These are phyloP conservation scores for Hypoxylon subgilvum DNA, from an alignment of 495 filamentous ascomycete species.

Conservation along the genomic window DNA sequence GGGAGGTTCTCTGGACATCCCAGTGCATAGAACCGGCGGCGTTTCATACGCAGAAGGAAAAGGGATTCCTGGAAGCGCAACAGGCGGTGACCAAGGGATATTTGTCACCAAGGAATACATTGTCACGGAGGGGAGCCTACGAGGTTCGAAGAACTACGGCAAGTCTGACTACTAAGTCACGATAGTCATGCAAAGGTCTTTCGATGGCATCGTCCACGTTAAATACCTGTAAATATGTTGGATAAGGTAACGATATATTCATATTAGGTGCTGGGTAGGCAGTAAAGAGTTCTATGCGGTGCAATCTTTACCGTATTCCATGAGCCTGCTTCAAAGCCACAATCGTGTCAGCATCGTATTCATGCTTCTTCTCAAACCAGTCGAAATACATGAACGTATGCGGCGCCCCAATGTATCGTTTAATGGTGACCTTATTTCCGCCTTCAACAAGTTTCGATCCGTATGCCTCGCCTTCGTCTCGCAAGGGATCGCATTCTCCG, in stretches of 20 bases:
- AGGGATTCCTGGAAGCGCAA: neutral
- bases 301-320: constrained; percentile 8
- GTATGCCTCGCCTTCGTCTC: constrained; percentile 62
- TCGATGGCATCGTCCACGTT: too few relatives aligned
- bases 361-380: constrained; percentile 37
- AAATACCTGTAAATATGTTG: too few relatives aligned
- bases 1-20: constrained; percentile 4
- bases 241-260: too few relatives aligned
- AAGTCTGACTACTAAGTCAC: neutral
- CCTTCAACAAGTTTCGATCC: constrained; percentile 52
- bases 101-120: constrained; percentile 31
- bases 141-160: neutral
- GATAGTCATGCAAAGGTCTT: too few relatives aligned
- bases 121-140: constrained; percentile 11
- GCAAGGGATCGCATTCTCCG: constrained; percentile 55
- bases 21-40: neutral
- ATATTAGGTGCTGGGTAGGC: neutral
- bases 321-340: constrained; percentile 43
- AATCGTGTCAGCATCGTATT: constrained; percentile 45
- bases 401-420: constrained; percentile 54
- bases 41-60: constrained; percentile 4
- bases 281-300: neutral
- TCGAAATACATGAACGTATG: constrained; percentile 58
- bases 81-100: constrained; percentile 8
- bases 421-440: constrained; percentile 54